Conservation (phyloP, 768 basidiomycete species). For the Boletus barrowsii region DNA sequence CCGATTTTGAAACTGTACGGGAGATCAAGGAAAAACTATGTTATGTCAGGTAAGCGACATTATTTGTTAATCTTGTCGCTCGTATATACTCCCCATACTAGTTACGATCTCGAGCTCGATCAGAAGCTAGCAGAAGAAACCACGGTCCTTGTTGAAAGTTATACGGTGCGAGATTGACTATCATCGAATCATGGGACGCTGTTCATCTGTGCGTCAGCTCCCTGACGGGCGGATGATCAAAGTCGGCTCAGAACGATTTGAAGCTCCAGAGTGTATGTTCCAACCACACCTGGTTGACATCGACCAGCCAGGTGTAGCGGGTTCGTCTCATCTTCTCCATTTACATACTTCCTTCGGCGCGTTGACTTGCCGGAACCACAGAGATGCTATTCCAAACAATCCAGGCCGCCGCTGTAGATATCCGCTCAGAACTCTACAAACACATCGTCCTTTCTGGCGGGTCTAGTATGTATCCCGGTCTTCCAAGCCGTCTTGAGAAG, state of each 20-base stretch:
- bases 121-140: conserved; percentile 93
- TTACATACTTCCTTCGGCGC: neutral
- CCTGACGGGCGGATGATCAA: conserved; percentile 96
- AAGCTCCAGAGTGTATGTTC: conserved; percentile 99
- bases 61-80: neutral
- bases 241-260: conserved; percentile 97
- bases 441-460: conserved; percentile 98
- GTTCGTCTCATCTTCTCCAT: conserved; percentile 39
- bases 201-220: conserved; percentile 47
- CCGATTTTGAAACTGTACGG: conserved; percentile 98
- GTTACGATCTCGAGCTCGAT: conserved; percentile 97
- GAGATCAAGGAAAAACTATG: conserved; percentile 99
- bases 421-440: conserved; percentile 90
- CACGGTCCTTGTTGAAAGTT: conserved; percentile 92
- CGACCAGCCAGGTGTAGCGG: conserved; percentile 95
- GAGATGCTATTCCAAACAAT: conserved; percentile 98
- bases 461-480: conserved; percentile 97
- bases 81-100: conserved; percentile 27
- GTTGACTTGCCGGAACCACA: conserved; percentile 20
- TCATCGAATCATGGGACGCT: neutral
- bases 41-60: conserved; percentile 76
- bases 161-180: conserved; percentile 63
- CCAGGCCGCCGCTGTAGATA: conserved; percentile 85
- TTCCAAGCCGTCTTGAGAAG: conserved; percentile 95
- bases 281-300: conserved; percentile 97